Base-by-base conservation (phyloP, 176 grass and related monocot species). In the Areca catechu region DNA sequence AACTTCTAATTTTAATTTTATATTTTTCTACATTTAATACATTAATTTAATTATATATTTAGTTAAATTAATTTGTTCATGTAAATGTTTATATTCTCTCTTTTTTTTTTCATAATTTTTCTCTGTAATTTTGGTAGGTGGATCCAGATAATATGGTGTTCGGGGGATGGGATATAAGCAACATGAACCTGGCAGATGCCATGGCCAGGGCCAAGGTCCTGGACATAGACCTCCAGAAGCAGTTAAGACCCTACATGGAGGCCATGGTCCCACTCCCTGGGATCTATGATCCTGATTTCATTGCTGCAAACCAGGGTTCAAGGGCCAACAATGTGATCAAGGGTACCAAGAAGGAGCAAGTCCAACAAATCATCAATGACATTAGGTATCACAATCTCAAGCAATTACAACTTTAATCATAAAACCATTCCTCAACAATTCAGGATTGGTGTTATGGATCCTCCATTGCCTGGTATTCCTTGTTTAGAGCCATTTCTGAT, bases 161-260 rank as follows among this genome's bases (percentile, higher is more conserved):
- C 0, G 93, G 87, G 5, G 93, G 93, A 19, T 97, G 93, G 93
- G 93, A 97, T 62, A 91, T 97, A 59, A 97, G 87, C 81, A 80
- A 62, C 75, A 91, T 97, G 93, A 97, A 91, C 72, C 71, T 97
- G 69, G 93, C 93, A 4, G 93, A 97, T 77, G 56, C 93, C 20
- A 97, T 97, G 93, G 79, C 93, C 15, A 89, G 83, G 70, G 93
- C 87, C 69, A 97, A 85, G 80, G 93, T 97, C 20, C 55, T 97
- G 54, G 87, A 97, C 72, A 97, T 97, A 49, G 93, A 91, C 69
- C 78, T 97, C 43, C 93, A 97, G 83, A 97, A 97, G 75, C 93
- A 97, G 62, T 83, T 97, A 19, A 85, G 93, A 34, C 81, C 86
- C 3, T 97, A 97, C 78, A 97, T 91, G 93, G 93, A 97, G 65